Evolutionary conservation across 306 rosid genomes (phyloP).

Genomic region (Vachellia pachyceras): DNA sequence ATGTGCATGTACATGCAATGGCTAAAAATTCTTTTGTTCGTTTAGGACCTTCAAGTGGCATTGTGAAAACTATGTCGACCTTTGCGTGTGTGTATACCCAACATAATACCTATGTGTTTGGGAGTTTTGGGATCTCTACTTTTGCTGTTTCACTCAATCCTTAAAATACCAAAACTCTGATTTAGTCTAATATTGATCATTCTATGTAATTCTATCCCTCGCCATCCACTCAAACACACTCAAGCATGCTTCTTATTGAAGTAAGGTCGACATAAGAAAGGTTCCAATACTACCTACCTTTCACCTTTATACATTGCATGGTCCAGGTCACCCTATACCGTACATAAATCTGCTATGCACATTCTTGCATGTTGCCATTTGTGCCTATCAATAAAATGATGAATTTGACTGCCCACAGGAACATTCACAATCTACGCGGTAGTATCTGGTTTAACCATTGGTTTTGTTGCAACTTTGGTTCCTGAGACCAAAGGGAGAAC

Average conservation of each 20-base stretch:
- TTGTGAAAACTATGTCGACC: neutral
- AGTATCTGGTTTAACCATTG: slow-evolving; percentile 60
- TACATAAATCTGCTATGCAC: neutral
- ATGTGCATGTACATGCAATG: neutral
- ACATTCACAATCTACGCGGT: slow-evolving; percentile 67
- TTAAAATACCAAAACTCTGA: neutral
- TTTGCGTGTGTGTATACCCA: neutral
- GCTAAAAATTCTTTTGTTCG: neutral
- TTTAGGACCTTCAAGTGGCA: neutral
- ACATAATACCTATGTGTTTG: neutral
- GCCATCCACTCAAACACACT: too few species aligned
- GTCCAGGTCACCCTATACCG: neutral
- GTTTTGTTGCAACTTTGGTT: slow-evolving; percentile 61
- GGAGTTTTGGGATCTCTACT: neutral
- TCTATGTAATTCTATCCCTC: too few species aligned
- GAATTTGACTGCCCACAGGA: slow-evolving; percentile 48
- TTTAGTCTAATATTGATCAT: neutral
- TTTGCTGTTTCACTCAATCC: neutral
- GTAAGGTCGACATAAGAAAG: too few species aligned
- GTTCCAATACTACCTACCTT: too few species aligned
- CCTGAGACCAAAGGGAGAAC: slow-evolving; percentile 93
- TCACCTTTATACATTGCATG: neutral
- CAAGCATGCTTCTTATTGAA: too few species aligned
- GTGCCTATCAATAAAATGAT: slow-evolving; percentile 25
- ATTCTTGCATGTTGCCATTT: neutral